phyloP scores from a whole-genome alignment of 2,329 filamentous ascomycete species.

The Botrytis deweyae region DNA sequence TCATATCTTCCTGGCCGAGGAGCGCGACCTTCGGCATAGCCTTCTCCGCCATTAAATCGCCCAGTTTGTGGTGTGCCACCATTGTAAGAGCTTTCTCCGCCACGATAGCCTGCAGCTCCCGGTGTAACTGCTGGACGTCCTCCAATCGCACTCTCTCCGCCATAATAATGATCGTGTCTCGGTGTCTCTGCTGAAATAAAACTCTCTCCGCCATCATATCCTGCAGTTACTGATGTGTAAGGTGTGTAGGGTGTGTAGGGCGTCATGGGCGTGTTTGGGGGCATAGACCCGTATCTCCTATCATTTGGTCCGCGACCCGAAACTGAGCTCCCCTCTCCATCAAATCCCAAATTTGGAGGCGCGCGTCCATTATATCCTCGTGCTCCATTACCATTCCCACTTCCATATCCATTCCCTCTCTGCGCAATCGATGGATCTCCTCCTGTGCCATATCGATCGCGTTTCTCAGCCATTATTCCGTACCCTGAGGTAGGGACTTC shows the following conservation, averaged over 20 bases:
- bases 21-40: constrained; percentile 9
- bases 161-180: constrained; percentile 13
- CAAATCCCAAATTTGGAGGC: constrained; percentile 8
- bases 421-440: constrained; percentile 17
- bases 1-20: constrained; percentile 13
- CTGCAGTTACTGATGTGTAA: constrained; percentile 14
- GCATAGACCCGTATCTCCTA: constrained; percentile 11
- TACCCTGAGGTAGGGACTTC: constrained; percentile 19
- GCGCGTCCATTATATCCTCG: constrained; percentile 22
- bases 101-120: constrained; percentile 4
- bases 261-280: constrained; percentile 21
- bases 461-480: constrained; percentile 20
- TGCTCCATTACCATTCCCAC: constrained; percentile 10
- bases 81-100: constrained; percentile 12
- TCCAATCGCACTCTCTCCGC: neutral
- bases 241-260: constrained; percentile 16
- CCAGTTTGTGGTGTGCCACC: neutral
- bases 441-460: constrained; percentile 16
- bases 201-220: constrained; percentile 19
- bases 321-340: neutral
- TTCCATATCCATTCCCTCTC: constrained; percentile 6
- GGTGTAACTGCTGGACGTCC: constrained; percentile 10
- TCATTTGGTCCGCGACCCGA: neutral
- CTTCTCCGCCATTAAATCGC: constrained; percentile 12
- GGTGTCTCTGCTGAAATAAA: constrained; percentile 12